Percentiles rank a stretch among this genome's conserved stretches.
These are phyloP conservation scores for Cryphonectria parasitica DNA, from an alignment of 2,329 filamentous ascomycete species.

Conservation along the genomic window DNA sequence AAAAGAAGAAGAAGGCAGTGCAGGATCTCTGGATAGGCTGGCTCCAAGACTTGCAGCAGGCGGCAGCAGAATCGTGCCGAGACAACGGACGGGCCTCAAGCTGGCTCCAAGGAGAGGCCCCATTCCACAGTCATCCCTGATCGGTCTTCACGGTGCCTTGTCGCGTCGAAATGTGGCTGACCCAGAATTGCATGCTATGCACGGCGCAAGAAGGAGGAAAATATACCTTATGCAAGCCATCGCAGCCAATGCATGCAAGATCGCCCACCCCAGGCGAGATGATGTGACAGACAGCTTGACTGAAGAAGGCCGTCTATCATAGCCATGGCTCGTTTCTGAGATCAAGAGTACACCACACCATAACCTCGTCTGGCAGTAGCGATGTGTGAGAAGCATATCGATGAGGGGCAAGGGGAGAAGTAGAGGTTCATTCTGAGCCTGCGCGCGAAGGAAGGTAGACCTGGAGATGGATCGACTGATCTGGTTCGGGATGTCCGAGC, in stretches of 20 bases:
- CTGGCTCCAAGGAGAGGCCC: not conserved
- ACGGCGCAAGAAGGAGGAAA: constrained; percentile 1
- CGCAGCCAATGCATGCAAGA: constrained; percentile 23
- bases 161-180: not conserved
- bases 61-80: constrained; percentile 24
- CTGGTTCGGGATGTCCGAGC: constrained; percentile 7
- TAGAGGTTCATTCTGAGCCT: not conserved
- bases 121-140: not conserved
- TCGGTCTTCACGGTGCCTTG: not conserved
- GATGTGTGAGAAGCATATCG: not conserved
- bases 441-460: not conserved
- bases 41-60: too few species aligned
- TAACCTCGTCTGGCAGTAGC: not conserved
- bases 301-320: too few species aligned
- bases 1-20: not conserved
- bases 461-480: not conserved
- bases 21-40: not conserved
- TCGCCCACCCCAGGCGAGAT: constrained; percentile 5
- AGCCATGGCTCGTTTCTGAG: too few species aligned
- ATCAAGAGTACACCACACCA: not conserved
- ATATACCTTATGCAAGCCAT: constrained; percentile 11
- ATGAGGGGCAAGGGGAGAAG: not conserved
- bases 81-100: constrained; percentile 24
- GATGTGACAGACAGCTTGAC: not conserved
- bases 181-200: not conserved